Evolutionary conservation across 2,329 filamentous ascomycete species (phyloP).

Genomic region (Didymella keratinophila): DNA sequence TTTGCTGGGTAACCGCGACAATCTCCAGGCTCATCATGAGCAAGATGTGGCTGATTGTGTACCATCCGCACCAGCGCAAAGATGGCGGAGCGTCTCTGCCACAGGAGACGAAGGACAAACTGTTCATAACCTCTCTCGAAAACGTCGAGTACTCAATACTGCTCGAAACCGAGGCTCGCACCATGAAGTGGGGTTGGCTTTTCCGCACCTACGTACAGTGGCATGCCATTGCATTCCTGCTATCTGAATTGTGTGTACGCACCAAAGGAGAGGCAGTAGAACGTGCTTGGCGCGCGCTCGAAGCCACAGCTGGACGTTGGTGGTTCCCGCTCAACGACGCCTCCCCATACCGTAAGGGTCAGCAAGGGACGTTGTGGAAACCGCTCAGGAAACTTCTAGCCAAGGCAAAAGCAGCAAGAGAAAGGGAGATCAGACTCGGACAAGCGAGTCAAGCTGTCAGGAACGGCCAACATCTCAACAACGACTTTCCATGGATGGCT

Average conservation of each 20-base stretch:
- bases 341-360: conserved; percentile 35
- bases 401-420: conserved; percentile 63
- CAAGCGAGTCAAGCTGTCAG: conserved; percentile 40
- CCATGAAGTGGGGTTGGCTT: conserved; percentile 70
- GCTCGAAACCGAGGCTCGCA: conserved; percentile 69
- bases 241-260: conserved; percentile 66
- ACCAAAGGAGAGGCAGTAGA: conserved; percentile 66
- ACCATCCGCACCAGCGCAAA: conserved; percentile 74
- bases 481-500: conserved; percentile 14
- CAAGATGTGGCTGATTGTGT: conserved; percentile 79
- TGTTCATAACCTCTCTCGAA: conserved; percentile 76
- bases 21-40: conserved; percentile 75
- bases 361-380: conserved; percentile 67
- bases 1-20: conserved; percentile 74
- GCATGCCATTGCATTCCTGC: conserved; percentile 69
- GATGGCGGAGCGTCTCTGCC: conserved; percentile 65
- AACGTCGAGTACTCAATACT: conserved; percentile 75
- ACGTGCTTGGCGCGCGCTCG: conserved; percentile 67
- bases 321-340: conserved; percentile 48
- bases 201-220: conserved; percentile 71
- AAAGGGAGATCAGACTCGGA: conserved; percentile 58
- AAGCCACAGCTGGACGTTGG: conserved; percentile 54
- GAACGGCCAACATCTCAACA: conserved; percentile 25
- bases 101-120: conserved; percentile 69
- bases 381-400: conserved; percentile 68